Conservation (phyloP, 441 rosid species). For the Arabidopsis lyrata region DNA sequence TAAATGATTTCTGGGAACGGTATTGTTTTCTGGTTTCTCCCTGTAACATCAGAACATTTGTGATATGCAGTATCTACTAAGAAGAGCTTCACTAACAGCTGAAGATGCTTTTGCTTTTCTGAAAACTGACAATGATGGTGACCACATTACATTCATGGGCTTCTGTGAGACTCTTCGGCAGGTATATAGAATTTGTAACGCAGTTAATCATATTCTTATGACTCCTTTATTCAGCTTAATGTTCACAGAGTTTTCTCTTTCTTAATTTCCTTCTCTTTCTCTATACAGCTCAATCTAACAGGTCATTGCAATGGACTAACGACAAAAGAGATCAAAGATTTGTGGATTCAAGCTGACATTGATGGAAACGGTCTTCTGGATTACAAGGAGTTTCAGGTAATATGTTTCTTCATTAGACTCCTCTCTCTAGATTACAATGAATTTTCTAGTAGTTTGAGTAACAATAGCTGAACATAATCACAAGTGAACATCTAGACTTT, state of each 20-base stretch:
- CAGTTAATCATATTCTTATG: conserved; percentile 5
- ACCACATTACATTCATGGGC: conserved; percentile 66
- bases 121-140: conserved; percentile 60
- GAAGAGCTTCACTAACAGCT: conserved; percentile 74
- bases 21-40: conserved; percentile 11
- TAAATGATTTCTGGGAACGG: neutral
- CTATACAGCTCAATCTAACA: conserved; percentile 69
- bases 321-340: conserved; percentile 70
- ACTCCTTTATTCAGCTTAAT: neutral
- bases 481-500: neutral
- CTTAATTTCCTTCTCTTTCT: conserved; percentile 26
- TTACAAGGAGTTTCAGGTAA: conserved; percentile 87
- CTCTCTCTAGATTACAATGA: neutral
- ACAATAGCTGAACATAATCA: neutral
- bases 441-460: conserved; percentile 5
- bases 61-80: conserved; percentile 60
- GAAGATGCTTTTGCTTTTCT: conserved; percentile 77
- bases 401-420: conserved; percentile 3
- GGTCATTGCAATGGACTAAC: conserved; percentile 79
- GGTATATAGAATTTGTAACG: conserved; percentile 49
- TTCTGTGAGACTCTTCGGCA: conserved; percentile 85
- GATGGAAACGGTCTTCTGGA: conserved; percentile 79
- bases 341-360: conserved; percentile 87
- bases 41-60: conserved; percentile 38
- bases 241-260: conserved; percentile 26